Conservation (phyloP, 1,139 yeast genomes). For the Kodamaea derodonti region DNA sequence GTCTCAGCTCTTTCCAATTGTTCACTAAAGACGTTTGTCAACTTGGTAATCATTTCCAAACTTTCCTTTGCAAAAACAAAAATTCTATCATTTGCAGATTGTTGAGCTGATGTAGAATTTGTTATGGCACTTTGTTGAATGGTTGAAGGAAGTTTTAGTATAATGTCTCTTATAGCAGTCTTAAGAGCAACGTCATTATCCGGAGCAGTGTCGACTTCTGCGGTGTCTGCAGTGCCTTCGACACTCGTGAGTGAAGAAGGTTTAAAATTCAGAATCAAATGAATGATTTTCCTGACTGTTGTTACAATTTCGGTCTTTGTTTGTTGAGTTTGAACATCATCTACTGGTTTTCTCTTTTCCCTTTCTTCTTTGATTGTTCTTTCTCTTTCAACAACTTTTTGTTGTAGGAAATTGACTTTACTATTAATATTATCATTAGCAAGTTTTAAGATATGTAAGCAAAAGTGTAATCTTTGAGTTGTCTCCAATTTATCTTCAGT, state of each 20-base stretch:
- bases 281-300: constrained; percentile 85
- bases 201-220: constrained; percentile 3
- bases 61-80: constrained; percentile 85
- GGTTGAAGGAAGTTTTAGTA: constrained; percentile 63
- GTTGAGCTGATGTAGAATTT: constrained; percentile 19
- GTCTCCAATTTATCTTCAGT: constrained; percentile 45
- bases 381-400: constrained; percentile 26
- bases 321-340: constrained; percentile 18
- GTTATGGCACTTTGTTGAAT: constrained; percentile 28
- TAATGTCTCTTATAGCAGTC: constrained; percentile 73
- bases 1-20: constrained; percentile 79
- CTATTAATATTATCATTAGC: constrained; percentile 71
- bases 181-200: constrained; percentile 32
- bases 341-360: constrained; percentile 15
- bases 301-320: constrained; percentile 80
- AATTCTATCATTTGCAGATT: constrained; percentile 56
- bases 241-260: constrained; percentile 61
- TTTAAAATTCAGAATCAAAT: constrained; percentile 79
- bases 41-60: constrained; percentile 78
- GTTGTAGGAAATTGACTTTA: constrained; percentile 61
- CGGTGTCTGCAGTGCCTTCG: constrained; percentile 3
- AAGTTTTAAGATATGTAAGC: constrained; percentile 66
- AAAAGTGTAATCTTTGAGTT: constrained; percentile 64
- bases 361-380: constrained; percentile 13
- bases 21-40: constrained; percentile 79